Conservation (phyloP, 805 yeast genomes). For the Candida nitratophila region DNA sequence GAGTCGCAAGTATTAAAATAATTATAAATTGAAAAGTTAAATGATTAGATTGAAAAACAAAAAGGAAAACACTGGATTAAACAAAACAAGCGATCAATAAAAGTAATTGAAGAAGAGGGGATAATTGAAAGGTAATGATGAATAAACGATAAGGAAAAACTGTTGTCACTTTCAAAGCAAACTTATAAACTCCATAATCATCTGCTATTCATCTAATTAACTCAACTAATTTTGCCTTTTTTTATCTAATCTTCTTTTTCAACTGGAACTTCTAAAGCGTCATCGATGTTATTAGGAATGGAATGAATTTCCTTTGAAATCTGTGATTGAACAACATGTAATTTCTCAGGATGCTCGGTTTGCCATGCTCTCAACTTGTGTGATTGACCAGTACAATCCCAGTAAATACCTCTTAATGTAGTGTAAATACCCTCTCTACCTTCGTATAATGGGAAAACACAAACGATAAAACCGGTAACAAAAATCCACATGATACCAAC, state of each 20-base stretch:
- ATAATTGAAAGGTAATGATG: no score
- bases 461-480: slow-evolving; percentile 54
- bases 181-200: no score
- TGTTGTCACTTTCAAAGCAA: no score
- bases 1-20: no score
- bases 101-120: no score
- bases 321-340: slow-evolving; percentile 70
- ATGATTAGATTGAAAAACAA: no score
- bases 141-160: no score
- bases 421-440: slow-evolving; percentile 62
- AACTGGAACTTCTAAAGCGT: slow-evolving; percentile 5
- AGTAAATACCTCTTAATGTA: slow-evolving; percentile 69
- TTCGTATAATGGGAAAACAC: slow-evolving; percentile 65
- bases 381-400: slow-evolving; percentile 78
- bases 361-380: slow-evolving; percentile 75
- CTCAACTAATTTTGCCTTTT: no score
- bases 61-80: no score
- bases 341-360: slow-evolving; percentile 57
- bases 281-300: slow-evolving; percentile 18
- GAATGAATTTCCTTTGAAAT: slow-evolving; percentile 34
- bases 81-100: no score
- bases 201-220: background rate
- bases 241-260: background rate
- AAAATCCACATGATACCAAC: slow-evolving; percentile 82
- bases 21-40: no score